Evolutionary conservation across 768 basidiomycete species (phyloP).

Genomic region (Rhizopogon rudus): DNA sequence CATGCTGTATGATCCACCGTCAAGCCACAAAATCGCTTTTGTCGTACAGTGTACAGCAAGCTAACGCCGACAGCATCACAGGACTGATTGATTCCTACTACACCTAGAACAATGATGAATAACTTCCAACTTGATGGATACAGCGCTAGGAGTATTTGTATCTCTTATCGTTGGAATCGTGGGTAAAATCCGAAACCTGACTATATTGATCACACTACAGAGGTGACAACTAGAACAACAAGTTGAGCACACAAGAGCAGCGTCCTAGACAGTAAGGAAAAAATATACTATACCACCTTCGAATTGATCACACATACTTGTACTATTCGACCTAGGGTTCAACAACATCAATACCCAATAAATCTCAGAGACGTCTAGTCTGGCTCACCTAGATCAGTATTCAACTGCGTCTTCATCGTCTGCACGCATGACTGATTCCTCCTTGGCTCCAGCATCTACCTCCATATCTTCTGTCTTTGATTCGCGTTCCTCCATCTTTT

Average conservation of each 20-base stretch:
- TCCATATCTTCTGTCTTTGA: constrained; percentile 28
- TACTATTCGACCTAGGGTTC: neutral
- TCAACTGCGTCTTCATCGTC: constrained; percentile 83
- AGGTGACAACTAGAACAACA: constrained; percentile 1
- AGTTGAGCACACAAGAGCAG: neutral
- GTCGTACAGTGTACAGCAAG: neutral
- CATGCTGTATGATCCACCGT: neutral
- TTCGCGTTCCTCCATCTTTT: constrained; percentile 32
- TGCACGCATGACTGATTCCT: constrained; percentile 43
- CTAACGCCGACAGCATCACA: neutral
- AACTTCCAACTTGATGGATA: neutral
- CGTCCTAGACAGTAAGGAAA: neutral
- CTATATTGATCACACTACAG: neutral
- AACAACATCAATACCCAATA: neutral
- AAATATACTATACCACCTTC: constrained; percentile 2
- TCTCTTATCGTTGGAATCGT: neutral
- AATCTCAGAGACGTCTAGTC: neutral
- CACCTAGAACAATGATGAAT: neutral
- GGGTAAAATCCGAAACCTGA: neutral
- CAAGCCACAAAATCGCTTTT: no score
- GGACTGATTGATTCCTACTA: neutral
- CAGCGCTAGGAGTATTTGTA: neutral
- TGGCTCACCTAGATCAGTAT: constrained; percentile 38
- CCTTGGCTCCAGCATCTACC: constrained; percentile 22
- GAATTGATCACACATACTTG: neutral